Evolutionary conservation across 129 eudicot genomes (phyloP).

Genomic region (Escallonia herrerae): DNA sequence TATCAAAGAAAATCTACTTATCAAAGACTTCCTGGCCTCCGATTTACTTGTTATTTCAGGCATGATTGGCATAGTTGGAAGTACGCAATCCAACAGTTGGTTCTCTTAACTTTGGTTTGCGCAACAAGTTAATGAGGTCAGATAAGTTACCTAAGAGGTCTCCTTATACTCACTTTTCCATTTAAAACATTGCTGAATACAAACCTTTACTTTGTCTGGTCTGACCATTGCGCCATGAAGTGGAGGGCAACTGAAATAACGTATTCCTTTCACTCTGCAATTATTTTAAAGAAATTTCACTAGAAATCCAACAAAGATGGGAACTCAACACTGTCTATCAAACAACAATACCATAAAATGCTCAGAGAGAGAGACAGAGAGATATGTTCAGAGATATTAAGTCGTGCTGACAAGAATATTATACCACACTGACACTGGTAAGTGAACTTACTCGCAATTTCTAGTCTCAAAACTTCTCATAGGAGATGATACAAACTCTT

Average conservation of each 20-base stretch:
- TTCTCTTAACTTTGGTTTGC: no score
- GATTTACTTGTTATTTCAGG: no score
- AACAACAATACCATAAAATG: background rate
- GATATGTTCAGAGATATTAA: background rate
- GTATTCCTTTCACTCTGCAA: conserved; percentile 44
- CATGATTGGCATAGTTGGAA: no score
- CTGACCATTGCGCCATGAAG: conserved; percentile 53
- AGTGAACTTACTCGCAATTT: background rate
- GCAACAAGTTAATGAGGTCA: no score
- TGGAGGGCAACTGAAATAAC: conserved; percentile 44
- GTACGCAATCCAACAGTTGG: no score
- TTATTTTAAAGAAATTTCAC: conserved; percentile 5
- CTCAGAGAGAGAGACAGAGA: background rate
- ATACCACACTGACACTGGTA: background rate
- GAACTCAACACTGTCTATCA: background rate
- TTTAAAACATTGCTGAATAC: background rate
- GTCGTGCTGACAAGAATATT: background rate
- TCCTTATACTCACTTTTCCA: no score
- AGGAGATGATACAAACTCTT: no score
- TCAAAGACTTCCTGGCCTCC: no score
- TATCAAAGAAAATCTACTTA: no score
- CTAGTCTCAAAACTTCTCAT: background rate
- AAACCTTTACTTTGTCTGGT: conserved; percentile 51
- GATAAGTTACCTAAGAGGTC: no score
- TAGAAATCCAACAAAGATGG: background rate